Conservation (phyloP, 1,284 basidiomycete genomes). For the Sutorius eximius region DNA sequence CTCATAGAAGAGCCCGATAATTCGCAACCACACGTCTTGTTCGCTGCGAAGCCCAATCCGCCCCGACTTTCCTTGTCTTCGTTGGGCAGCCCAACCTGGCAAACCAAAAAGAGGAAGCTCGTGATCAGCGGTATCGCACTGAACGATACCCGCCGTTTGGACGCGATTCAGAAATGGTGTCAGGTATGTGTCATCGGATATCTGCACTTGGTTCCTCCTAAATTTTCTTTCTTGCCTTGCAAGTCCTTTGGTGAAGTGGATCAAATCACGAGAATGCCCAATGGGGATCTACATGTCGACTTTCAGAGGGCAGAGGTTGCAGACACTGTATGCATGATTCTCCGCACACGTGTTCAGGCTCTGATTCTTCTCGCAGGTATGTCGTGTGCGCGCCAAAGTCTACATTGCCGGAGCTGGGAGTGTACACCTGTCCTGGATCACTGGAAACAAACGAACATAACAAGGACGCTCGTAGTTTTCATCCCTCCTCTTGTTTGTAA, state of each 20-base stretch:
- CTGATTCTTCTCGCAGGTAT: constrained; percentile 49
- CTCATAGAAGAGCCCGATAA: constrained; percentile 35
- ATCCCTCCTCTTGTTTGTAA: constrained; percentile 23
- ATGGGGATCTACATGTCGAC: constrained; percentile 70
- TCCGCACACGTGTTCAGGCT: not conserved
- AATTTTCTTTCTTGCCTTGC: constrained; percentile 6
- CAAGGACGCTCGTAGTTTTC: not conserved
- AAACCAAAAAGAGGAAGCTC: constrained; percentile 53
- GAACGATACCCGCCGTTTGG: constrained; percentile 50
- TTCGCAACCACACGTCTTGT: constrained; percentile 34
- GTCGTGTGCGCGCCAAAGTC: constrained; percentile 70
- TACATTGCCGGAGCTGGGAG: constrained; percentile 71
- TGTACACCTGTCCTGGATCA: constrained; percentile 70
- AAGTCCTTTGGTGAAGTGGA: constrained; percentile 74
- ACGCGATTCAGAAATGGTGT: constrained; percentile 66
- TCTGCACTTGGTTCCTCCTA: not conserved
- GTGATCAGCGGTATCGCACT: constrained; percentile 54
- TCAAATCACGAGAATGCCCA: constrained; percentile 67
- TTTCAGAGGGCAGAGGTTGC: constrained; percentile 73
- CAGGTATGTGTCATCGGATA: constrained; percentile 47
- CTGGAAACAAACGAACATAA: constrained; percentile 54
- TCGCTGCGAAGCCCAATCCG: constrained; percentile 34
- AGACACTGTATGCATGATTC: constrained; percentile 56
- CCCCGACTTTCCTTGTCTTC: constrained; percentile 50
- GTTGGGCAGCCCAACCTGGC: constrained; percentile 39